Percentiles rank a stretch among this genome's conserved stretches.
phyloP scores from a whole-genome alignment of 1,284 basidiomycete species.

The Singerocomus inundabilis region DNA sequence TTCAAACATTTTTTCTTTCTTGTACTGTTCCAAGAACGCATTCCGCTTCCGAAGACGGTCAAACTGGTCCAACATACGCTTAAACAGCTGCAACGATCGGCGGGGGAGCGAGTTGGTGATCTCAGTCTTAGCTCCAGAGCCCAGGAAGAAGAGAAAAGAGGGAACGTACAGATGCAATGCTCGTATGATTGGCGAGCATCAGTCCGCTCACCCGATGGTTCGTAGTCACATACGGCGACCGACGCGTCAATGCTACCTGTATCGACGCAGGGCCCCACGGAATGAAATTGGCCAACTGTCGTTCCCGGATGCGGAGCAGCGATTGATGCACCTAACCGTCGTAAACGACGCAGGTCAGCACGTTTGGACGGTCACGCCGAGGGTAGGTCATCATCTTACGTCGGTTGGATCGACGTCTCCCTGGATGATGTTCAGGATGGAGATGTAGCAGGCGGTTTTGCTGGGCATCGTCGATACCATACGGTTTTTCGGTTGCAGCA shows the following conservation, averaged over 20 bases:
- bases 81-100: constrained; percentile 69
- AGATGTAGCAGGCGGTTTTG: constrained; percentile 94
- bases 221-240: constrained; percentile 85
- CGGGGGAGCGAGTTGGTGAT: not conserved
- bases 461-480: constrained; percentile 96
- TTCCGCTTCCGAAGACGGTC: constrained; percentile 87
- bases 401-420: constrained; percentile 98
- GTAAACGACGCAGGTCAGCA: constrained; percentile 5
- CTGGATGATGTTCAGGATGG: constrained; percentile 97
- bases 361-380: not conserved
- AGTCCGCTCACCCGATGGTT: constrained; percentile 94
- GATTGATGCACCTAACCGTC: constrained; percentile 87
- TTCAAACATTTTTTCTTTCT: constrained; percentile 93
- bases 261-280: constrained; percentile 99
- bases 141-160: not conserved
- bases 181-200: constrained; percentile 99
- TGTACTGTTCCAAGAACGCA: constrained; percentile 97
- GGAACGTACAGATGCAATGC: constrained; percentile 81
- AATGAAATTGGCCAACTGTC: constrained; percentile 96
- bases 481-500: constrained; percentile 97
- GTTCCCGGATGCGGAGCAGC: constrained; percentile 91
- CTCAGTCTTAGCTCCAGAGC: not conserved
- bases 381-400: constrained; percentile 45
- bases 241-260: constrained; percentile 93
- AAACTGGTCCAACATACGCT: constrained; percentile 95